Evolutionary conservation across 1,284 basidiomycete genomes (phyloP).

Genomic region (Cutaneotrichosporon sp.): DNA sequence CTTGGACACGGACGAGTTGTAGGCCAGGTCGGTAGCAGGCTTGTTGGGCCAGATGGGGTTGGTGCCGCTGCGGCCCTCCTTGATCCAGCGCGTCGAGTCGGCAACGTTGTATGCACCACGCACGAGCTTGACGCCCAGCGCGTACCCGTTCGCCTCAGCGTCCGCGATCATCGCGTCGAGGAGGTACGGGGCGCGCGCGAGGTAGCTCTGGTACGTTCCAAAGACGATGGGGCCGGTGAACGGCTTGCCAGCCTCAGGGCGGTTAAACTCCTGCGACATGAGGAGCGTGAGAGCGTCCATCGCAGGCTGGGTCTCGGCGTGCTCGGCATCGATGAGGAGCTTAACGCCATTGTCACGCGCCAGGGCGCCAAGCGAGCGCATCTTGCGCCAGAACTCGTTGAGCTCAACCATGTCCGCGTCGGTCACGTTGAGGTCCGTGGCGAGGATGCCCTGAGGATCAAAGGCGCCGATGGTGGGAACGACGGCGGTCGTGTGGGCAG

Average conservation of each 20-base stretch:
- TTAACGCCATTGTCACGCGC: slow-evolving; percentile 58
- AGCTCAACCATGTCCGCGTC: slow-evolving; percentile 62
- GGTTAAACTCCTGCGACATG: slow-evolving; percentile 74
- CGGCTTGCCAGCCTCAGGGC: slow-evolving; percentile 30
- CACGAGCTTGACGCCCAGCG: slow-evolving; percentile 90
- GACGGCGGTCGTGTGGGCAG: slow-evolving; percentile 12
- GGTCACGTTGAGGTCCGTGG: slow-evolving; percentile 42
- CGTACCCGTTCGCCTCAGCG: slow-evolving; percentile 68
- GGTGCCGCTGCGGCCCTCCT: slow-evolving; percentile 41
- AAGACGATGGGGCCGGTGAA: slow-evolving; percentile 45
- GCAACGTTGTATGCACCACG: slow-evolving; percentile 87
- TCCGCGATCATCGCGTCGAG: slow-evolving; percentile 67
- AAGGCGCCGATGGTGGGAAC: slow-evolving; percentile 30
- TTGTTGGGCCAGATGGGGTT: slow-evolving; percentile 56
- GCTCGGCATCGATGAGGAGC: slow-evolving; percentile 78
- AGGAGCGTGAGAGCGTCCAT: slow-evolving; percentile 74
- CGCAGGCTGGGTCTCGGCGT: slow-evolving; percentile 75
- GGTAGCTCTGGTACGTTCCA: slow-evolving; percentile 81
- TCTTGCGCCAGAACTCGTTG: slow-evolving; percentile 61
- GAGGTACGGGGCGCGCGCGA: slow-evolving; percentile 63
- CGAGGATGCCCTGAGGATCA: slow-evolving; percentile 35
- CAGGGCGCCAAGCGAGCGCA: slow-evolving; percentile 62
- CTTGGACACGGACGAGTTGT: slow-evolving; percentile 65
- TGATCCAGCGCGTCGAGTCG: slow-evolving; percentile 58
- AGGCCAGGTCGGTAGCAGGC: slow-evolving; percentile 74